phyloP scores from a whole-genome alignment of 2,329 filamentous ascomycete species.

The Aspergillus uvarum region DNA sequence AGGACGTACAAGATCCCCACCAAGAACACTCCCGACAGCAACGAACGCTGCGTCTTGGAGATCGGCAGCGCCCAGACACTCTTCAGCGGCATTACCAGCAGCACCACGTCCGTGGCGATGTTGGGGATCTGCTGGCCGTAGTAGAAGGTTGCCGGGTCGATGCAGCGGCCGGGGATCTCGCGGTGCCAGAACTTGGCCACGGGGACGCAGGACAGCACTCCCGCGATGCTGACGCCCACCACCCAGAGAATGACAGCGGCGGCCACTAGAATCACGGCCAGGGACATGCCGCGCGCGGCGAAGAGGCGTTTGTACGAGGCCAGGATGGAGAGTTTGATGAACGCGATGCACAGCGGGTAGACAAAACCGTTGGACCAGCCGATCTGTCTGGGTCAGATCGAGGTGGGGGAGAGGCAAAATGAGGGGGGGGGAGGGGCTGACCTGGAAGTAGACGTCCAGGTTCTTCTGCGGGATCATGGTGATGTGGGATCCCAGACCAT shows the following conservation, averaged over 20 bases:
- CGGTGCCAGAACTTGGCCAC: slow-evolving; percentile 28
- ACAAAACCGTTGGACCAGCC: slow-evolving; percentile 30
- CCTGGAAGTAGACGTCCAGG: slow-evolving; percentile 26
- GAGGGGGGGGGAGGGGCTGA: slow-evolving; percentile 1
- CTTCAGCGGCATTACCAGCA: slow-evolving; percentile 29
- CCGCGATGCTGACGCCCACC: not conserved
- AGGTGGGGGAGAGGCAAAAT: not conserved
- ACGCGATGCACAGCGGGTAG: slow-evolving; percentile 18
- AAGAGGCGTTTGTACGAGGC: slow-evolving; percentile 1
- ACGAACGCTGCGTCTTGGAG: slow-evolving; percentile 22
- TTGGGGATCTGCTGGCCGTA: slow-evolving; percentile 34
- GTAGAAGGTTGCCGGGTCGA: slow-evolving; percentile 27
- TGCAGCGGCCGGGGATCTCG: slow-evolving; percentile 25
- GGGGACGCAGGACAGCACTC: not conserved
- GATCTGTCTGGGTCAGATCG: slow-evolving; percentile 20
- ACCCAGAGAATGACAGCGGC: not conserved
- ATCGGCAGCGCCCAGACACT: slow-evolving; percentile 30
- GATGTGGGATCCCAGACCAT: slow-evolving; percentile 31
- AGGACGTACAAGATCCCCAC: slow-evolving; percentile 30
- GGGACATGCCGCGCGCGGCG: not conserved
- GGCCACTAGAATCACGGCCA: not conserved
- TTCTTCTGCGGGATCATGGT: slow-evolving; percentile 27
- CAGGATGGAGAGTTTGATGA: slow-evolving; percentile 7
- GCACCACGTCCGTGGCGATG: slow-evolving; percentile 29
- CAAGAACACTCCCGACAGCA: slow-evolving; percentile 30